These are phyloP conservation scores for Neovahlkampfia damariscottae DNA, from an alignment of 78 protist genomes.

Conservation along the genomic window DNA sequence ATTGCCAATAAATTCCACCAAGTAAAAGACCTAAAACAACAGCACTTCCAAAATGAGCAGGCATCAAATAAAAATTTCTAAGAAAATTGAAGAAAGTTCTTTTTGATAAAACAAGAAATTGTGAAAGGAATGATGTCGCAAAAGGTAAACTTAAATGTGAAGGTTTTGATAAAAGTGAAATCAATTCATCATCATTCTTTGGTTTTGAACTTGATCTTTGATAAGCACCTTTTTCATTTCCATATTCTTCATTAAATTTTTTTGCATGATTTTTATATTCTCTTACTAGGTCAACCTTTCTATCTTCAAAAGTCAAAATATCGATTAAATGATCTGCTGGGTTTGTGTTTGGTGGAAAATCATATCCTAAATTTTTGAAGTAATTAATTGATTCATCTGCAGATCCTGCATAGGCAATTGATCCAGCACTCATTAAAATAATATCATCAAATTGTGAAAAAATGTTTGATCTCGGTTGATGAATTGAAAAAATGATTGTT, in stretches of 20 bases:
- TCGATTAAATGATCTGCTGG: slow-evolving; percentile 25
- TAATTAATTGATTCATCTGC: background rate
- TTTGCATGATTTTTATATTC: background rate
- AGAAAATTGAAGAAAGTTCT: background rate
- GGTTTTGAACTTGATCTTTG: slow-evolving; percentile 1
- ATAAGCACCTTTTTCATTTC: background rate
- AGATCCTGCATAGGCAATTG: slow-evolving; percentile 4
- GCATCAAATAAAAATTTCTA: background rate
- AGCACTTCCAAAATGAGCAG: slow-evolving; percentile 2
- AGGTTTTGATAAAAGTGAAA: too few species aligned
- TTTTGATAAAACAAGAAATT: background rate
- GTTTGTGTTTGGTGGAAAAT: slow-evolving; percentile 7
- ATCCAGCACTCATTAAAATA: slow-evolving; percentile 14
- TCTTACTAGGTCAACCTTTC: background rate
- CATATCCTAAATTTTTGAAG: background rate
- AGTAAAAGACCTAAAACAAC: background rate
- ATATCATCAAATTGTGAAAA: slow-evolving; percentile 12
- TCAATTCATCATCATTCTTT: background rate
- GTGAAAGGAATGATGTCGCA: background rate
- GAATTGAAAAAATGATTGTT: slow-evolving; percentile 21
- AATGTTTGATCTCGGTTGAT: slow-evolving; percentile 34
- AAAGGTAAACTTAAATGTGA: background rate
- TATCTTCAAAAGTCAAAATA: slow-evolving; percentile 1
- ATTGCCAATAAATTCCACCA: background rate
- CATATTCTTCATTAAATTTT: background rate